Base-by-base conservation (phyloP, 148 eudicot genomes). In the Gaultheria prostrata region DNA sequence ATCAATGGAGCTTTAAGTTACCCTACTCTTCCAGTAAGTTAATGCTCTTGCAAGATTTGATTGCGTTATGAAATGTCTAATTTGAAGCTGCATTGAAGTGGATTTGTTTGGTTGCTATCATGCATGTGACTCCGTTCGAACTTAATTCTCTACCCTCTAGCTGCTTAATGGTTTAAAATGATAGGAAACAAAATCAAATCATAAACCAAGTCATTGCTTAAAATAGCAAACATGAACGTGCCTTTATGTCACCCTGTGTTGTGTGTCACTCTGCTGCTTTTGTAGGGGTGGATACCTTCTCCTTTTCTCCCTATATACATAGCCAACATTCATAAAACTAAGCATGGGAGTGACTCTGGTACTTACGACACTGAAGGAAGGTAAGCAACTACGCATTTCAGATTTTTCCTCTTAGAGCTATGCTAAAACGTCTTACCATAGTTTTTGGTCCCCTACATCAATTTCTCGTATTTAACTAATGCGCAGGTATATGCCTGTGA, bases 331-430 rank as follows among this genome's bases (percentile, higher is more conserved):
- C 97, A 93, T 87, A 89, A 83, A 86, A 61, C 88, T 54, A 95
- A 93, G 86, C 98, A 95, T 53, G 93, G 91, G 53, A 95, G 98
- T 79, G 98, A 94, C 83, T 74, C 94, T 20, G 92, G 86, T 70
- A 91, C 94, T 9, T 95, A 92, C 21, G 97, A 95, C 85, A 89
- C 89, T 0, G 95, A 93, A 88, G 98, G 96, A 87, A 91, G 98
- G 98, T 91, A 88, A 74, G 61, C n/a, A 21, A 45, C 35, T 28
- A 28, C 12, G 35, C 20, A 8, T 13, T 1, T 30, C 17, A 13
- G 72, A 67, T 28, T 67, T 67, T 30, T 26, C 39, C 0, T 67
- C 72, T 13, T 13, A 0, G 8, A 17, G 4, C 6, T 24, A n/a
- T 61, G 30, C 6, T 54, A 74, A 2, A 20, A n/a, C 10, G 35